Conservation (phyloP, 805 yeast species). For the Debaryomyces prosopidis region DNA sequence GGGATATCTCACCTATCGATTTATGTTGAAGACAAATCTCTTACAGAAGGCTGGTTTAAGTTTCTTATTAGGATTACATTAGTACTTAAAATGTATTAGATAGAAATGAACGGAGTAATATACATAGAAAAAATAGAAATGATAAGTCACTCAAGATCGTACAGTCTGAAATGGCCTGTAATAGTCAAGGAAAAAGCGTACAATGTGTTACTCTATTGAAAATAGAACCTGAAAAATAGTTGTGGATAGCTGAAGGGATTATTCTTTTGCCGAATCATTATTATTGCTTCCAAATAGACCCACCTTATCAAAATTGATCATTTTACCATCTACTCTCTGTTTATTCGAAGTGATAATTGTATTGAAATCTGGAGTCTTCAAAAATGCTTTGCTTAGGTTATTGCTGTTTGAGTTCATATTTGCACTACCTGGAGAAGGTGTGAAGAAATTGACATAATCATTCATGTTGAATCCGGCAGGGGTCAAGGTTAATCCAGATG, state of each 20-base stretch:
- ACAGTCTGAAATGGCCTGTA: too few species aligned
- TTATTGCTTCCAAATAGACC: slow-evolving; percentile 22
- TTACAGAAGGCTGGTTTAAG: too few species aligned
- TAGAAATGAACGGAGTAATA: too few species aligned
- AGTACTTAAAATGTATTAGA: too few species aligned
- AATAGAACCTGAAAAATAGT: too few species aligned
- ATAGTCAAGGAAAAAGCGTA: too few species aligned
- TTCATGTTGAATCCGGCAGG: slow-evolving; percentile 79
- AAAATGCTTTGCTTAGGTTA: slow-evolving; percentile 22
- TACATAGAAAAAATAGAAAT: too few species aligned
- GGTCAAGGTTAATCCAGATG: slow-evolving; percentile 44
- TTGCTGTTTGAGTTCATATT: slow-evolving; percentile 6
- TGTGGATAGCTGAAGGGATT: not conserved
- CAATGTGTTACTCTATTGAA: too few species aligned
- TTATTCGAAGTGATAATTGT: slow-evolving; percentile 20
- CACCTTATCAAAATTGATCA: slow-evolving; percentile 44
- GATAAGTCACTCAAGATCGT: too few species aligned
- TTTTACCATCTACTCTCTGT: slow-evolving; percentile 40
- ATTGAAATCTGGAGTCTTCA: slow-evolving; percentile 45
- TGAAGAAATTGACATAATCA: slow-evolving; percentile 77
- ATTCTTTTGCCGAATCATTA: slow-evolving; percentile 8
- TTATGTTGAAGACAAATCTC: too few species aligned
- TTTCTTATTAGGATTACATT: too few species aligned
- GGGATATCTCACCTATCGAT: too few species aligned
- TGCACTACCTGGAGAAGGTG: slow-evolving; percentile 60